Percentiles rank a stretch among this genome's conserved stretches.
These are phyloP conservation scores for Rhodotorula sp. DNA, from an alignment of 1,284 basidiomycete genomes.

Conservation along the genomic window DNA sequence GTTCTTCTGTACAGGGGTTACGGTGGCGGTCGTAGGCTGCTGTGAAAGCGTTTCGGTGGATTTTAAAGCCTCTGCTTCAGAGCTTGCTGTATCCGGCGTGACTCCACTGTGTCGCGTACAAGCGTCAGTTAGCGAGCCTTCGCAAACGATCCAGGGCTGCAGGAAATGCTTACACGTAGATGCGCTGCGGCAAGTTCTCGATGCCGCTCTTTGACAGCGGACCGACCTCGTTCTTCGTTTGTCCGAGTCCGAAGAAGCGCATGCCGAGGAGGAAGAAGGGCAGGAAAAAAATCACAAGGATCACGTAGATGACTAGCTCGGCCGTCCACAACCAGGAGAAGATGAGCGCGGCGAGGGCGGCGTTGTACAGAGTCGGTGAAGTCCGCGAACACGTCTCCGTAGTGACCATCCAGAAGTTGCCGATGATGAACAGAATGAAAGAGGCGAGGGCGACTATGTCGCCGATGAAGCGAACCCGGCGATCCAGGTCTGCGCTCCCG, in stretches of 20 bases:
- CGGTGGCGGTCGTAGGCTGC: neutral
- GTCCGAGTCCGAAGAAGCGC: conserved; percentile 37
- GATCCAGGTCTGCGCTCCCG: conserved; percentile 31
- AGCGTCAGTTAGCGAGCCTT: neutral
- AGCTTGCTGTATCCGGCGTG: neutral
- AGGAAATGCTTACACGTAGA: conserved; percentile 21
- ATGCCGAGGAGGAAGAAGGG: conserved; percentile 36
- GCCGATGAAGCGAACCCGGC: conserved; percentile 20
- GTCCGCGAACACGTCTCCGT: conserved; percentile 27
- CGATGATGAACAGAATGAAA: conserved; percentile 39
- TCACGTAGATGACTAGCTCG: conserved; percentile 29
- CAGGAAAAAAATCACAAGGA: conserved; percentile 42
- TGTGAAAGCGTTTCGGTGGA: neutral
- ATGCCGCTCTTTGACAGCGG: conserved; percentile 40
- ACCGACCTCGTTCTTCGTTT: conserved; percentile 42
- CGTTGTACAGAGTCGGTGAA: conserved; percentile 35
- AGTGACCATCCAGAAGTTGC: conserved; percentile 39
- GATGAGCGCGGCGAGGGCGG: conserved; percentile 36
- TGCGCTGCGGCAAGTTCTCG: conserved; percentile 31
- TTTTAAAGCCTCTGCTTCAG: too few relatives aligned
- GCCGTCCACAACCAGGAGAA: conserved; percentile 37
- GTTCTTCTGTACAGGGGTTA: neutral
- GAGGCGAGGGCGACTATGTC: conserved; percentile 35
- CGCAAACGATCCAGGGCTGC: too few relatives aligned
- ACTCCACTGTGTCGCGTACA: neutral